Evolutionary conservation across 225 moss, liverwort and hornwort species (phyloP).

Genomic region (Climacium dendroides): DNA sequence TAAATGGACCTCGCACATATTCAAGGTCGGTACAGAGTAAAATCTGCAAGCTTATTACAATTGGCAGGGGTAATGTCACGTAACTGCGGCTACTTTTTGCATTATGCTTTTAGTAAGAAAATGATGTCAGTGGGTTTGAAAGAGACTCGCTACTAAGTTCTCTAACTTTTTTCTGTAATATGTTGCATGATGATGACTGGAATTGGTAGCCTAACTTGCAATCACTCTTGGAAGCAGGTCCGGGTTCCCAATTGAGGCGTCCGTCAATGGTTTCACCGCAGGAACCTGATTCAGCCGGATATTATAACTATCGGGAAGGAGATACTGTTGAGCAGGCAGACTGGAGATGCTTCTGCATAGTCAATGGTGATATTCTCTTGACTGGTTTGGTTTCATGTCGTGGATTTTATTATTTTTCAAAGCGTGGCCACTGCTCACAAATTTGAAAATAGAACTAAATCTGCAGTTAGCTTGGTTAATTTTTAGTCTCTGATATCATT

Average conservation of each 20-base stretch:
- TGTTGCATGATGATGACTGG: not conserved
- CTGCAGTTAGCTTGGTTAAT: not conserved
- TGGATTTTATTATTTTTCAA: not conserved
- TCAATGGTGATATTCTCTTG: constrained; percentile 41
- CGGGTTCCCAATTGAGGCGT: constrained; percentile 27
- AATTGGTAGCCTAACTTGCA: not conserved
- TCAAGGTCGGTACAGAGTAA: constrained; percentile 41
- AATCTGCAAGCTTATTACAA: constrained; percentile 59
- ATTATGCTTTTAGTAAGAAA: not conserved
- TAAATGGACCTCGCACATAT: constrained; percentile 40
- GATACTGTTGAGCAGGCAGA: constrained; percentile 62
- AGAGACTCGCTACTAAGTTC: not conserved
- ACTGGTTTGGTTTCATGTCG: not conserved
- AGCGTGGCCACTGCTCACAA: not conserved
- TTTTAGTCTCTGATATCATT: not conserved
- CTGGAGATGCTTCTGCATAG: constrained; percentile 67
- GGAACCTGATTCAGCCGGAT: constrained; percentile 23
- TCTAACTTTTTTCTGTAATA: not conserved
- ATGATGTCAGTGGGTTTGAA: not conserved
- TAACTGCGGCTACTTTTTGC: not conserved
- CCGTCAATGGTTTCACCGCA: constrained; percentile 39
- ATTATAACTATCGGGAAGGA: constrained; percentile 36
- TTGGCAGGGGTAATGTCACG: constrained; percentile 45
- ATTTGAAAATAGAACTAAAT: not conserved
- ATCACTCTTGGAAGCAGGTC: constrained; percentile 21